Percentiles rank a stretch among this genome's conserved stretches.
Conservation (phyloP, 2,329 filamentous ascomycete species). For the Esteya vermicola region DNA sequence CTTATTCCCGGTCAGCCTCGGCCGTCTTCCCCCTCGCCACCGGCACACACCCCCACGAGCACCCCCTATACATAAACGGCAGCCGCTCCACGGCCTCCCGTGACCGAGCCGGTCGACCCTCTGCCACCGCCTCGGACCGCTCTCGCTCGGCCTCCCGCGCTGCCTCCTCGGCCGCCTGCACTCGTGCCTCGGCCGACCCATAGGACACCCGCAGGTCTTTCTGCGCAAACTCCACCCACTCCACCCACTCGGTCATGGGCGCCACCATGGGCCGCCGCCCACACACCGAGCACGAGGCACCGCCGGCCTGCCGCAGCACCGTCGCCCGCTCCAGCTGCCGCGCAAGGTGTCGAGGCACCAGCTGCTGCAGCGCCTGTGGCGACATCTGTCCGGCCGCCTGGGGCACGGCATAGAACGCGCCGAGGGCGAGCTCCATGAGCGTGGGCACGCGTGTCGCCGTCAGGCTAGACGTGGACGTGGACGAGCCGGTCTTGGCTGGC, state of each 20-base stretch:
- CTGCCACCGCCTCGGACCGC: neutral
- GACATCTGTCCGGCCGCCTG: conserved; percentile 27
- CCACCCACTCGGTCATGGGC: conserved; percentile 44
- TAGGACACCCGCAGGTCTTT: conserved; percentile 3
- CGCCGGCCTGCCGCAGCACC: conserved; percentile 30
- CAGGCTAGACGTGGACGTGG: neutral
- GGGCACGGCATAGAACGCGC: conserved; percentile 27
- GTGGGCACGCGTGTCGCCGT: conserved; percentile 24
- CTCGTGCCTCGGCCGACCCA: conserved; percentile 5
- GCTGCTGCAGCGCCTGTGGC: conserved; percentile 28
- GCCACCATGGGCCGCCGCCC: conserved; percentile 28
- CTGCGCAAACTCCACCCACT: conserved; percentile 37
- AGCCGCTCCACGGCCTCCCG: conserved; percentile 21
- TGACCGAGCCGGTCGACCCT: conserved; percentile 14
- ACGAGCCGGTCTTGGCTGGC: too few relatives aligned
- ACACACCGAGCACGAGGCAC: conserved; percentile 38
- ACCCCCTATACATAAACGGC: conserved; percentile 33
- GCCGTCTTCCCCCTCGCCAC: too few relatives aligned
- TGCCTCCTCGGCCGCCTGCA: neutral
- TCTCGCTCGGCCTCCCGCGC: neutral
- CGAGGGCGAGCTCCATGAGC: conserved; percentile 35
- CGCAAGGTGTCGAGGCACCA: conserved; percentile 23
- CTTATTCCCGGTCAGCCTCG: too few relatives aligned
- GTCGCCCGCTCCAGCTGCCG: conserved; percentile 24
- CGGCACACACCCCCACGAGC: conserved; percentile 35